These are phyloP conservation scores for Pharnaceum exiguum DNA, from an alignment of 148 eudicot genomes.

Conservation along the genomic window DNA sequence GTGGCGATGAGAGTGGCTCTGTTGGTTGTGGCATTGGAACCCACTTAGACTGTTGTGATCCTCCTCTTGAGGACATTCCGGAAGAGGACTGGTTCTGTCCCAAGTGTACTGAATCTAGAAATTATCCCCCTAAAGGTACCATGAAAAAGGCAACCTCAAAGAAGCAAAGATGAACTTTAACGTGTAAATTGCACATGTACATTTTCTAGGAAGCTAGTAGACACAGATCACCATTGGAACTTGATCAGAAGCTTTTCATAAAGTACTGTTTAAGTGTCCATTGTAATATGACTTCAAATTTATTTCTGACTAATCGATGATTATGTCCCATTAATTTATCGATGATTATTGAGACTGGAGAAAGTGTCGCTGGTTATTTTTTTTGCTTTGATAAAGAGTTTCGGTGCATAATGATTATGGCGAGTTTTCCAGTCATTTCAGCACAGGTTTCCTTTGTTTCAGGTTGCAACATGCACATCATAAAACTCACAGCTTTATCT, in stretches of 20 bases:
- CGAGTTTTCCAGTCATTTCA: neutral
- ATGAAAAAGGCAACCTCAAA: slow-evolving; percentile 17
- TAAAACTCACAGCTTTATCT: too few species aligned
- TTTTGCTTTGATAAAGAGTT: slow-evolving; percentile 10
- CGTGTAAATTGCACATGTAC: slow-evolving; percentile 15
- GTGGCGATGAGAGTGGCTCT: slow-evolving; percentile 67
- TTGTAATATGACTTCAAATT: too few species aligned
- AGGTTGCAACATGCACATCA: too few species aligned
- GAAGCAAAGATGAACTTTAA: neutral
- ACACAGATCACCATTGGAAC: neutral
- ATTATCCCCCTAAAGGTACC: slow-evolving; percentile 9
- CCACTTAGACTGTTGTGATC: slow-evolving; percentile 80
- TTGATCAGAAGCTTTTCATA: neutral
- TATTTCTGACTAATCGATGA: too few species aligned
- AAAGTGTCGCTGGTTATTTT: neutral
- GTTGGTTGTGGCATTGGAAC: slow-evolving; percentile 76
- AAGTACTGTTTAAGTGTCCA: neutral
- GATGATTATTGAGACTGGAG: slow-evolving; percentile 1
- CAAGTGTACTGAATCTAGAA: slow-evolving; percentile 29
- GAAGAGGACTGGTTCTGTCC: slow-evolving; percentile 88
- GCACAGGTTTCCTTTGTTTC: neutral
- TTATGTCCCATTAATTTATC: too few species aligned
- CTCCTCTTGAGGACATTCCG: slow-evolving; percentile 68
- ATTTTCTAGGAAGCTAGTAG: slow-evolving; percentile 7
- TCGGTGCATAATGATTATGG: neutral